Evolutionary conservation across 1,284 basidiomycete species (phyloP).

Genomic region (Ceratobasidium sp.): DNA sequence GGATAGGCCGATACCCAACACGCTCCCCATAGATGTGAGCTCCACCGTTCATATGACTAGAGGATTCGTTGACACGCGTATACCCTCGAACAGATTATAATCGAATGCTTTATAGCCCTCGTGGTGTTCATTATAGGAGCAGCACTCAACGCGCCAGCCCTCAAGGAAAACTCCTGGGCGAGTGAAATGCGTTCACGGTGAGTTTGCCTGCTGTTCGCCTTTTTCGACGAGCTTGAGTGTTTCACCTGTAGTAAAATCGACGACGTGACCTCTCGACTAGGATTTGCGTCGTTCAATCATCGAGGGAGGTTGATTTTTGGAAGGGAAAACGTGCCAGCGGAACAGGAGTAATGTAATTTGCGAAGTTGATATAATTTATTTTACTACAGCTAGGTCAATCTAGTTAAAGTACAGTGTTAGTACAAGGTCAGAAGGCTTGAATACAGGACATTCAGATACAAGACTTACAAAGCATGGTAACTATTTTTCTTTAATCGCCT

Average conservation of each 20-base stretch:
- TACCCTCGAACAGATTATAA: conserved; percentile 68
- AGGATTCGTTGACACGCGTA: background rate
- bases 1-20: conserved; percentile 72
- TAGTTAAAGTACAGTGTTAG: background rate
- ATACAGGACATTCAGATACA: background rate
- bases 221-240: conserved; percentile 1
- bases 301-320: conserved; percentile 62
- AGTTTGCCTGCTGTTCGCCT: conserved; percentile 33
- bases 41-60: background rate
- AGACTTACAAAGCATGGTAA: conserved; percentile 7
- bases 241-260: conserved; percentile 72
- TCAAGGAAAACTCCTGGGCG: conserved; percentile 89
- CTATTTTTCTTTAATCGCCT: conserved; percentile 44
- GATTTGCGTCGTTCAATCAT: conserved; percentile 78
- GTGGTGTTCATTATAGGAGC: conserved; percentile 78
- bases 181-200: conserved; percentile 89
- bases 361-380: conserved; percentile 12
- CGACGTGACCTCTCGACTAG: conserved; percentile 80
- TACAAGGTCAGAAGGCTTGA: too few species aligned
- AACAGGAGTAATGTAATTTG: background rate
- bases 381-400: background rate
- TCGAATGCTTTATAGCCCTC: conserved; percentile 77
- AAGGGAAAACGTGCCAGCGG: conserved; percentile 16
- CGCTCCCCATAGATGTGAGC: conserved; percentile 72
- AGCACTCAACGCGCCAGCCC: conserved; percentile 72